phyloP scores from a whole-genome alignment of 768 basidiomycete genomes.

The Calocybe cyanea region DNA sequence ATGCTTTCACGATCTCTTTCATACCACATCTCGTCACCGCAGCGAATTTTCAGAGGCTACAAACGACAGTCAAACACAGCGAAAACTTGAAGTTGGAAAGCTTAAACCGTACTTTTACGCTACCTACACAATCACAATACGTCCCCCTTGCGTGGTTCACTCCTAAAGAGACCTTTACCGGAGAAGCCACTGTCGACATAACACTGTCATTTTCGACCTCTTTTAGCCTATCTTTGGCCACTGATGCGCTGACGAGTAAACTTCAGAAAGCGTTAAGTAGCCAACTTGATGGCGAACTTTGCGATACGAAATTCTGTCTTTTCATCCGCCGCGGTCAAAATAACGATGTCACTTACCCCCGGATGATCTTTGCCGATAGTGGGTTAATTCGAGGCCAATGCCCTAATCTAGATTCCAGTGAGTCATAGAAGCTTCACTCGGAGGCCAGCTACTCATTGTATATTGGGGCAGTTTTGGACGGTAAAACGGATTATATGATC shows the following conservation, averaged over 20 bases:
- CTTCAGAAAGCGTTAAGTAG: too few relatives aligned
- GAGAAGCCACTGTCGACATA: constrained; percentile 1
- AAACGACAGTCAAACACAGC: neutral
- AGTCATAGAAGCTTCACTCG: neutral
- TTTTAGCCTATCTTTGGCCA: constrained; percentile 9
- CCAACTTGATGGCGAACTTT: constrained; percentile 1
- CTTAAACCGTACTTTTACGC: neutral
- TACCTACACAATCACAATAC: neutral
- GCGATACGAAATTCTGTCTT: constrained; percentile 19
- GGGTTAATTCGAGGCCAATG: constrained; percentile 15
- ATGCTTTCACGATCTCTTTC: constrained; percentile 6
- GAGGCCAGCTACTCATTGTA: neutral
- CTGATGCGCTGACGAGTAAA: too few relatives aligned
- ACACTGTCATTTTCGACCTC: constrained; percentile 4
- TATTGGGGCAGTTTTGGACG: constrained; percentile 10
- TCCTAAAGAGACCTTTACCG: constrained; percentile 4
- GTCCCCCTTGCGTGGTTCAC: neutral
- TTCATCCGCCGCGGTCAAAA: constrained; percentile 11
- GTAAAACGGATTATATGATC: constrained; percentile 2
- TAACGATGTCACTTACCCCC: constrained; percentile 6
- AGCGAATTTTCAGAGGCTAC: neutral
- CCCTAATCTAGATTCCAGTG: constrained; percentile 14
- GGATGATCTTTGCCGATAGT: constrained; percentile 15
- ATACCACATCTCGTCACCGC: constrained; percentile 2
- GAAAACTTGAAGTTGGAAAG: neutral